phyloP scores from a whole-genome alignment of 495 filamentous ascomycete genomes.

The Endocarpon pusillum region DNA sequence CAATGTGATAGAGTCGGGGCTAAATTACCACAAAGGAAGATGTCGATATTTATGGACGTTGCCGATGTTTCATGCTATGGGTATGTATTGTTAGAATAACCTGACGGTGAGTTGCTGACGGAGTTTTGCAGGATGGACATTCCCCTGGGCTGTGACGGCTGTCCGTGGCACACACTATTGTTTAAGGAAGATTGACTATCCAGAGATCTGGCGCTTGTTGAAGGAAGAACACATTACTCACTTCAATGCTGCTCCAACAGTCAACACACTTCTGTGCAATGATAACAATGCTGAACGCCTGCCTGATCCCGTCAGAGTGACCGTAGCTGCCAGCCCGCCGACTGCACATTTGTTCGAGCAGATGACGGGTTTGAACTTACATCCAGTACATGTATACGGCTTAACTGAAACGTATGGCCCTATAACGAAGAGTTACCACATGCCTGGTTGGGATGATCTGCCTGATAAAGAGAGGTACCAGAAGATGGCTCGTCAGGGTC shows the following conservation, averaged over 20 bases:
- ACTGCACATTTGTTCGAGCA: conserved; percentile 77
- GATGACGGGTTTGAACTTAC: conserved; percentile 75
- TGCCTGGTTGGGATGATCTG: conserved; percentile 66
- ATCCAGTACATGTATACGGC: conserved; percentile 89
- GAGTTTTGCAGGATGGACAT: conserved; percentile 42
- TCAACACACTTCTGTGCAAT: conserved; percentile 83
- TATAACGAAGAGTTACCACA: conserved; percentile 79
- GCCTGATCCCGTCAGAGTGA: conserved; percentile 60
- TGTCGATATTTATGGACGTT: conserved; percentile 84
- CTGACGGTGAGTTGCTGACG: background rate
- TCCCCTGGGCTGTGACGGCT: conserved; percentile 78
- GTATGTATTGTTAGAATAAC: conserved; percentile 19
- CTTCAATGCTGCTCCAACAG: conserved; percentile 90
- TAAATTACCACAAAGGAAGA: conserved; percentile 50
- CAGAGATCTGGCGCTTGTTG: conserved; percentile 73
- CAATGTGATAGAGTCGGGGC: conserved; percentile 75
- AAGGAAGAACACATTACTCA: conserved; percentile 78
- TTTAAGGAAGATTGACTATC: conserved; percentile 86
- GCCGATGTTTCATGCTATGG: conserved; percentile 92
- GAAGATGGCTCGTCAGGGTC: conserved; percentile 82
- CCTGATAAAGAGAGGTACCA: conserved; percentile 56
- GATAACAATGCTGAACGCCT: conserved; percentile 51
- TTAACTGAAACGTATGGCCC: conserved; percentile 93
- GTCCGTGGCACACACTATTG: conserved; percentile 90
- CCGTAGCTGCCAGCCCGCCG: conserved; percentile 82